Conservation (phyloP, 768 basidiomycete species). For the Termitomyces sp. region DNA sequence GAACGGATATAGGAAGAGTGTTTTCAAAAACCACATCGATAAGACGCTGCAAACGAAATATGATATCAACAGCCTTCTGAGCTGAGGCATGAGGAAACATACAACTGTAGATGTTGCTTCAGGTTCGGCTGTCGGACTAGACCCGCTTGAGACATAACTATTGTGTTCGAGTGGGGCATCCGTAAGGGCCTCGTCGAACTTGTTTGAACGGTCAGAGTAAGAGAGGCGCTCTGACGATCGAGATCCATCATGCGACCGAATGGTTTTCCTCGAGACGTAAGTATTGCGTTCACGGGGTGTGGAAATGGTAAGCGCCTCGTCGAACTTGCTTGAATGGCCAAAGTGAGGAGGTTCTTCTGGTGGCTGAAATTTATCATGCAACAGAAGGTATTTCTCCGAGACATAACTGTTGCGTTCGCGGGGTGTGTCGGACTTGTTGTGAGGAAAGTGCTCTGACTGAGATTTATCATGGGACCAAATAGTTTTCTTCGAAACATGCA, state of each 20-base stretch:
- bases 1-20: background rate
- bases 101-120: background rate
- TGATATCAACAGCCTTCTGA: background rate
- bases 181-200: background rate
- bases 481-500: background rate
- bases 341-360: background rate
- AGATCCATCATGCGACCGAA: background rate
- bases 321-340: background rate
- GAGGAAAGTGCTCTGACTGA: background rate
- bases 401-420: background rate
- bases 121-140: background rate
- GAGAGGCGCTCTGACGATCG: background rate
- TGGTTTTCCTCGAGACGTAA: too few species aligned
- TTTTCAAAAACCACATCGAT: slow-evolving; percentile 1
- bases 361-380: background rate
- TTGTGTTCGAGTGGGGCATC: background rate
- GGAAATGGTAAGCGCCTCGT: background rate
- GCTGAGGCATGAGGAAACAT: background rate
- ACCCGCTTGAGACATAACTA: too few species aligned
- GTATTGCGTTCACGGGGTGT: background rate
- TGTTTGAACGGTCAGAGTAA: background rate
- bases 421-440: too few species aligned
- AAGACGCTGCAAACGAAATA: background rate
- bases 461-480: background rate
- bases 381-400: background rate